Conservation (phyloP, 108 stramenopile genomes). For the Pseudonitzschia delicatissima region DNA sequence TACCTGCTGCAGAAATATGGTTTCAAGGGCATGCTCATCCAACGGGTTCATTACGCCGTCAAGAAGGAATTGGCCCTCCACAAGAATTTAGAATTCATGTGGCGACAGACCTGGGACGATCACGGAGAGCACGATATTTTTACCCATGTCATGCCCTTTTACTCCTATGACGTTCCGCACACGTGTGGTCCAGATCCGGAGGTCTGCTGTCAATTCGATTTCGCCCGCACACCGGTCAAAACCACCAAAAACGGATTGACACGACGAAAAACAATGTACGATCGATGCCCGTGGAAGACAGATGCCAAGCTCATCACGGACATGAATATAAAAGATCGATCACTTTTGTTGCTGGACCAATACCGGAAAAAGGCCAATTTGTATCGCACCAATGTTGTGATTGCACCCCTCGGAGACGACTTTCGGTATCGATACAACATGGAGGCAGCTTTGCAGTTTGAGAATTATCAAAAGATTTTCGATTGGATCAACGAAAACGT, state of each 20-base stretch:
- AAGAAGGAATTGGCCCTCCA: conserved; percentile 59
- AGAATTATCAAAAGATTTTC: conserved; percentile 47
- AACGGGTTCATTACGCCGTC: conserved; percentile 66
- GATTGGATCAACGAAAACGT: conserved; percentile 63
- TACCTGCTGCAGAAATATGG: conserved; percentile 47
- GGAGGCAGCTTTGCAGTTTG: conserved; percentile 50
- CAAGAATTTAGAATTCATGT: conserved; percentile 57
- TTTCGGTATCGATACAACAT: conserved; percentile 44
- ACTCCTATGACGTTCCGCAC: conserved; percentile 62
- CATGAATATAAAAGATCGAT: conserved; percentile 40
- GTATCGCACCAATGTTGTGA: conserved; percentile 49
- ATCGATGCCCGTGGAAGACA: conserved; percentile 50
- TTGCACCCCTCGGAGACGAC: conserved; percentile 62
- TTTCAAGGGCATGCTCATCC: conserved; percentile 60
- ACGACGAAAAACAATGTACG: not conserved
- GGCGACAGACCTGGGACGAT: conserved; percentile 64
- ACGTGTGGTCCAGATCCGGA: conserved; percentile 65
- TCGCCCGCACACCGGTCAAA: conserved; percentile 29
- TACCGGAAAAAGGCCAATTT: conserved; percentile 57
- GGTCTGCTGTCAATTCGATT: conserved; percentile 64
- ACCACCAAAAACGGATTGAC: not conserved
- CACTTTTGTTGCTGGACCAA: conserved; percentile 52
- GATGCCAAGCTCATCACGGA: conserved; percentile 29
- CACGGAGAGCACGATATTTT: conserved; percentile 60
- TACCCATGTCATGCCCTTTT: conserved; percentile 65